Evolutionary conservation across 805 yeast genomes (phyloP).

Genomic region (Yarrowia hollandica): DNA sequence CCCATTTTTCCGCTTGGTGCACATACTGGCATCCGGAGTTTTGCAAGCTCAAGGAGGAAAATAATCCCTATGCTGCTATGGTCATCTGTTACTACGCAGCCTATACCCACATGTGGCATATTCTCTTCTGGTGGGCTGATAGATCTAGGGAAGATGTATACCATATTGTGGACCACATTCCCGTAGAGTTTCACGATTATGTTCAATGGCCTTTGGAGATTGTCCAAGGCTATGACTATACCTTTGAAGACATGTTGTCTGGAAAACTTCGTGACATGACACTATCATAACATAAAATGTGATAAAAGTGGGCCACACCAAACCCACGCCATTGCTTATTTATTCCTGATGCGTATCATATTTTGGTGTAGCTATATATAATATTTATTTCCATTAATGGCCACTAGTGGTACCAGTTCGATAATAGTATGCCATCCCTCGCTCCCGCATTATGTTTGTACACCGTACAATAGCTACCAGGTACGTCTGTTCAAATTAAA

Average conservation of each 20-base stretch:
- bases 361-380: not conserved
- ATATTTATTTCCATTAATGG: not conserved
- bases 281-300: not conserved
- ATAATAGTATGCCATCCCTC: too few species aligned
- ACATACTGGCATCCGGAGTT: conserved; percentile 20
- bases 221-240: not conserved
- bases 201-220: conserved; percentile 14
- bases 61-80: conserved; percentile 10
- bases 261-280: not conserved
- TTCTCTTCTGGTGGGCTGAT: conserved; percentile 19
- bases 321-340: too few species aligned
- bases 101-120: conserved; percentile 22
- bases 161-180: not conserved
- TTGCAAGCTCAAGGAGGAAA: not conserved
- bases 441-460: too few species aligned
- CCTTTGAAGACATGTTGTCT: not conserved
- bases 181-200: not conserved
- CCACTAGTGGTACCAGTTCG: too few species aligned
- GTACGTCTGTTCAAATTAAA: too few species aligned
- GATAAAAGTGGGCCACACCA: too few species aligned
- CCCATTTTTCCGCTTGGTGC: conserved; percentile 9
- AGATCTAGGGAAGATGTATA: not conserved
- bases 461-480: too few species aligned
- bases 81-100: conserved; percentile 11
- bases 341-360: too few species aligned